These are phyloP conservation scores for Striga asiatica DNA, from an alignment of 257 asterid genomes.

Conservation along the genomic window DNA sequence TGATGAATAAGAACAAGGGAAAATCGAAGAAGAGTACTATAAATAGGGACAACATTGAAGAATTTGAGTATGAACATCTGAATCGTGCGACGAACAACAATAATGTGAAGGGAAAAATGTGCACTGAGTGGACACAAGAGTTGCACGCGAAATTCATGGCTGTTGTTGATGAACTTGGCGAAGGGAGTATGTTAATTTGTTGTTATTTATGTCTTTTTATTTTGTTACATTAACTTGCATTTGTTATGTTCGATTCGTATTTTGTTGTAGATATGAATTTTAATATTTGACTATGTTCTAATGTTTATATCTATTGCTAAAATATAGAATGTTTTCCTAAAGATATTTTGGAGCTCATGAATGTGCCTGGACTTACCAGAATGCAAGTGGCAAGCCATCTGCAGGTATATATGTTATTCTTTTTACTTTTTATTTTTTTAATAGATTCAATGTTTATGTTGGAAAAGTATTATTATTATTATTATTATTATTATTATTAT, in stretches of 20 bases:
- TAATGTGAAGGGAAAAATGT: constrained; percentile 27
- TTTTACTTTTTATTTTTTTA: no score
- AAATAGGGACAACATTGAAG: background rate
- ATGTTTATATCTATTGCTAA: background rate
- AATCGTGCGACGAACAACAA: background rate
- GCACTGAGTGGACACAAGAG: constrained; percentile 37
- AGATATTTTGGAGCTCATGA: constrained; percentile 32
- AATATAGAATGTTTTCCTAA: constrained; percentile 37
- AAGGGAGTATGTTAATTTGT: constrained; percentile 41
- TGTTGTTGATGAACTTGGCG: constrained; percentile 32
- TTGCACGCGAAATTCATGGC: constrained; percentile 34
- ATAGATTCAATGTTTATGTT: no score
- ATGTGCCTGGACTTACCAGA: constrained; percentile 40
- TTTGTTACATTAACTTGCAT: no score
- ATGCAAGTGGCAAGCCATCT: constrained; percentile 56
- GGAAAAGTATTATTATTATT: no score
- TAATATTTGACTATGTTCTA: background rate
- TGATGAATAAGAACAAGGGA: constrained; percentile 12
- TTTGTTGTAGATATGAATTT: background rate
- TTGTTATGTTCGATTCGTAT: background rate
- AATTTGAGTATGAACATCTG: background rate
- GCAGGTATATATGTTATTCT: no score
- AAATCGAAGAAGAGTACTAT: constrained; percentile 11
- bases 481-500: no score
- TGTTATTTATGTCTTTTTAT: no score